Evolutionary conservation across 2,329 filamentous ascomycete species (phyloP), one percentile per base, ranked within the genome.

Genomic region (Sporothrix brasiliensis): DNA sequence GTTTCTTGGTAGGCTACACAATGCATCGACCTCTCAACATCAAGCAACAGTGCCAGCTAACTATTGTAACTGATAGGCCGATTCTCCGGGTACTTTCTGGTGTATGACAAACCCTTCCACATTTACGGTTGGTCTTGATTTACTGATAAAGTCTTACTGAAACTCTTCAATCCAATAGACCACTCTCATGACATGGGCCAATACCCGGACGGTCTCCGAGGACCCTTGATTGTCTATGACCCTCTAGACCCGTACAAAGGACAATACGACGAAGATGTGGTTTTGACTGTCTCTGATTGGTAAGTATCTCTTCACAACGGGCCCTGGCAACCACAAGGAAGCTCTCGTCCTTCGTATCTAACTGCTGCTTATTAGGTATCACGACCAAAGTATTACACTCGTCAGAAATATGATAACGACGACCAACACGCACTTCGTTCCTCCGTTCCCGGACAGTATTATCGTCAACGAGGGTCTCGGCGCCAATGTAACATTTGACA

Each of bases 141-240:
- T 47, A 47, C 14, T 6, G 4, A 19, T 21, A n/a, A 6, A n/a
- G 10, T 67, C 44, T 47, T 47, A 47, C 44, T 47, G 21, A 19
- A 16, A 10, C 30, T 47, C 2, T 27, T 9, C 34, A 39, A n/a
- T 34, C n/a, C 16, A 21, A 30, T 70, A 83, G 80, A 90, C 73
- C 89, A 91, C 77, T 89, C 87, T 0, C 89, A 91, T 76, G 82
- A 85, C 69, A 84, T 84, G 79, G 87, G 84, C 1, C 88, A 90
- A 75, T 91, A 90, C 74, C 87, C 88, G 0, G 89, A 91, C 76
- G 89, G 88, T 19, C 81, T 90, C 56, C 86, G 88, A n/a, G 87
- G 86, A 1, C 80, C 87, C 0, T 75, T 91, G 54, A 86, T 91
- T 70, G 82, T 91, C 11, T 83, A 88, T 66, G 88, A 90, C 74